Evolutionary conservation across 768 basidiomycete species (phyloP).

Genomic region (Auriscalpium orientale): DNA sequence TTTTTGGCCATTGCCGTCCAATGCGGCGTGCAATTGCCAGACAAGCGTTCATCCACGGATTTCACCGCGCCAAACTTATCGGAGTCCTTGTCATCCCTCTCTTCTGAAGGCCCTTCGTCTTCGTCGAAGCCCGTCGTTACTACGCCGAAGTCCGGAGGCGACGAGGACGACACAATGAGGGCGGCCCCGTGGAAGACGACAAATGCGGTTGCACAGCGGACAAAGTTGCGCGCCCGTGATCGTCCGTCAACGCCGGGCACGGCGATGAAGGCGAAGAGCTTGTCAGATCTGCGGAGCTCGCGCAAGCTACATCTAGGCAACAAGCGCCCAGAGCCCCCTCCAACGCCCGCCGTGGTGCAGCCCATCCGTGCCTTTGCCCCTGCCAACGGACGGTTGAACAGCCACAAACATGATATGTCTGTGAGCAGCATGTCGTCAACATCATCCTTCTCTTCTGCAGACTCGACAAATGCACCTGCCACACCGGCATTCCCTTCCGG

Average conservation of each 20-base stretch:
- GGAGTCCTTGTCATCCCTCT: constrained; percentile 12
- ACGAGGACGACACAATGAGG: constrained; percentile 13
- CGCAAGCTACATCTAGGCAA: constrained; percentile 23
- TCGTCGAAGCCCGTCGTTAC: not conserved
- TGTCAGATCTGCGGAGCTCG: constrained; percentile 40
- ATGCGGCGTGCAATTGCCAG: constrained; percentile 65
- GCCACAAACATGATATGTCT: constrained; percentile 31
- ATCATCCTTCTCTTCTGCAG: constrained; percentile 62
- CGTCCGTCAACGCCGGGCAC: constrained; percentile 19
- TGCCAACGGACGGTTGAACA: constrained; percentile 10
- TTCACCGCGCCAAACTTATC: constrained; percentile 6
- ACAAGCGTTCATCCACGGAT: constrained; percentile 9
- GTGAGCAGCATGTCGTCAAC: constrained; percentile 67
- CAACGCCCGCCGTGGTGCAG: constrained; percentile 6
- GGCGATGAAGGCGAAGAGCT: constrained; percentile 42
- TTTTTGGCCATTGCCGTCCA: constrained; percentile 75
- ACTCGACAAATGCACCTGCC: constrained; percentile 38
- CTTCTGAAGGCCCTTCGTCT: not conserved
- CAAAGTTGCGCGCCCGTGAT: not conserved
- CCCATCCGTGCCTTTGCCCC: constrained; percentile 1
- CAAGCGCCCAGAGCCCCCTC: constrained; percentile 28
- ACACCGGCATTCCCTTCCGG: constrained; percentile 62
- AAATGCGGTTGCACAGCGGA: constrained; percentile 14
- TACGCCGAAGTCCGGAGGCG: constrained; percentile 1
- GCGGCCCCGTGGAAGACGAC: constrained; percentile 4